Conservation (phyloP, 2,329 filamentous ascomycete genomes). For the Alternaria novae-zelandiae region DNA sequence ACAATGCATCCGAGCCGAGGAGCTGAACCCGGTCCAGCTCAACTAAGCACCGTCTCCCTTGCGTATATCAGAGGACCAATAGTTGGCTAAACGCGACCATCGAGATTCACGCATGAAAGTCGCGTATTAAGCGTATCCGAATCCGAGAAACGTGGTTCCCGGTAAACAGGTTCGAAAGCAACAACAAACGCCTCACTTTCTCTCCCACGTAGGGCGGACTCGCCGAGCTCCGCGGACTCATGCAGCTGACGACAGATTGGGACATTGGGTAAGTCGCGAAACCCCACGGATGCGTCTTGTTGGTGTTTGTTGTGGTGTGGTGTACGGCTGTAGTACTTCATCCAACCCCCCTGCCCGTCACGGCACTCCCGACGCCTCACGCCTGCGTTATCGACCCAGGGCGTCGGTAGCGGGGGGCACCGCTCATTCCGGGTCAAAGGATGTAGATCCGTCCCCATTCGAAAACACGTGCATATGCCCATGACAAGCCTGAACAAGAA, state of each 20-base stretch:
- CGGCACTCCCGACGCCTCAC: constrained; percentile 8
- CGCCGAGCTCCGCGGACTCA: background rate
- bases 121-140: background rate
- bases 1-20: background rate
- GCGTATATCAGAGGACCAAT: background rate
- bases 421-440: background rate
- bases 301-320: background rate
- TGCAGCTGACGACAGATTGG: background rate
- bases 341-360: background rate
- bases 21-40: background rate
- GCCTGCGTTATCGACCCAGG: constrained; percentile 16
- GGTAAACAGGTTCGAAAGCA: background rate
- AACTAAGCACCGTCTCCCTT: background rate
- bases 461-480: constrained; percentile 8
- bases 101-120: background rate
- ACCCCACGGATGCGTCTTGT: background rate
- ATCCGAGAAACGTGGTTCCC: background rate
- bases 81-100: background rate
- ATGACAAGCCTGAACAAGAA: background rate
- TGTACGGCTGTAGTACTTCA: background rate
- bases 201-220: background rate
- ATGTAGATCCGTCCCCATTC: constrained; percentile 1
- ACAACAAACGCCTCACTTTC: background rate
- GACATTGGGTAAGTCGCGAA: background rate
- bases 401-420: constrained; percentile 10